Evolutionary conservation across 495 filamentous ascomycete species (phyloP).

Genomic region (Penicillium steckii): DNA sequence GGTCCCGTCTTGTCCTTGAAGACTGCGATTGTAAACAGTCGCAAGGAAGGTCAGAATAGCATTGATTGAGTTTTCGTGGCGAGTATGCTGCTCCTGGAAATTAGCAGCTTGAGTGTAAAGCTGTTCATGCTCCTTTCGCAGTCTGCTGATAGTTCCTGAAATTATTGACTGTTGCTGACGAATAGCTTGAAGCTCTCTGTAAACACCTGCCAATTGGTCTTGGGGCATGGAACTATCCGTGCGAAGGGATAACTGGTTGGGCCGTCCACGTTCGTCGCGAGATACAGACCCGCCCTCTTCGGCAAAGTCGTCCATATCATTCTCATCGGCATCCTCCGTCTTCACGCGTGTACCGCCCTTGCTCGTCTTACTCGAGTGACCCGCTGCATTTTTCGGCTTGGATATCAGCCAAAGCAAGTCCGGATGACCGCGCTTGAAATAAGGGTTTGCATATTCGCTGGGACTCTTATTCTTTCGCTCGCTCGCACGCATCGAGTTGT

Average conservation of each 20-base stretch:
- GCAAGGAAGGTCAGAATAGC: conserved; percentile 96
- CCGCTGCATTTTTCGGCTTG: conserved; percentile 76
- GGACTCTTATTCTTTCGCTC: conserved; percentile 96
- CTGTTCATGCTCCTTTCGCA: conserved; percentile 82
- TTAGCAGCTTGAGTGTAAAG: conserved; percentile 85
- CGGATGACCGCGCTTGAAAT: conserved; percentile 89
- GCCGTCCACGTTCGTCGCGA: conserved; percentile 38
- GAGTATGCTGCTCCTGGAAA: conserved; percentile 88
- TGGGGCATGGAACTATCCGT: conserved; percentile 57
- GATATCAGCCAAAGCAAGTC: conserved; percentile 97
- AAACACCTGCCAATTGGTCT: conserved; percentile 74
- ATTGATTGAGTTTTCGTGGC: conserved; percentile 97
- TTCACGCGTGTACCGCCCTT: conserved; percentile 56
- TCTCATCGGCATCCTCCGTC: conserved; percentile 66
- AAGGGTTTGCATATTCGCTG: conserved; percentile 96
- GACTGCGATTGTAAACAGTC: conserved; percentile 85
- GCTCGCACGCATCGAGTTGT: conserved; percentile 96
- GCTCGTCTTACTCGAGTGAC: conserved; percentile 47
- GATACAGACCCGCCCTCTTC: conserved; percentile 38
- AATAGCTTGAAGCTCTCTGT: conserved; percentile 74
- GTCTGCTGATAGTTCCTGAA: conserved; percentile 69
- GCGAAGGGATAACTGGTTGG: conserved; percentile 41
- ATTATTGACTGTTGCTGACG: conserved; percentile 85
- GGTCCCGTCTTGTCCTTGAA: conserved; percentile 59
- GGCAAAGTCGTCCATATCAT: conserved; percentile 68